A percentile compares a stretch with the other conserved stretches of the same genome.
Evolutionary conservation across 2,329 filamentous ascomycete species (phyloP).

Genomic region (Aspergillus fumigatiaffinis): DNA sequence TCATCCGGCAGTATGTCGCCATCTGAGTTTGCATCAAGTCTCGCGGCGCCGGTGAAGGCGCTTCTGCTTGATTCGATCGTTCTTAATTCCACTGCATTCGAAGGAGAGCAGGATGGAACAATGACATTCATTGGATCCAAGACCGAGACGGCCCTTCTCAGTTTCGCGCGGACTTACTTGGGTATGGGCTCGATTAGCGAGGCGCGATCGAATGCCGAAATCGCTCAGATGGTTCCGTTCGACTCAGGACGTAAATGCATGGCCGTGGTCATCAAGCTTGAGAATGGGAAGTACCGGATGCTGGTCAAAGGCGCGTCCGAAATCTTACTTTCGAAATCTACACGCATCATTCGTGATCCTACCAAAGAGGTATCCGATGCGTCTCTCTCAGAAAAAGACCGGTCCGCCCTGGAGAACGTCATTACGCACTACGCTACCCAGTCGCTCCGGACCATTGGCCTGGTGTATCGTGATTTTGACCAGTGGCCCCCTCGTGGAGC

Average conservation of each 20-base stretch:
- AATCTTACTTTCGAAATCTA: slow-evolving; percentile 45
- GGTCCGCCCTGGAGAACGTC: slow-evolving; percentile 57
- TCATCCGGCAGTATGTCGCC: slow-evolving; percentile 47
- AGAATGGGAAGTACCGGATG: slow-evolving; percentile 55
- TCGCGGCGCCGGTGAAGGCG: slow-evolving; percentile 51
- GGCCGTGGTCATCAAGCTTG: slow-evolving; percentile 58
- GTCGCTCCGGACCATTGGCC: slow-evolving; percentile 78
- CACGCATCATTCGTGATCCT: slow-evolving; percentile 55
- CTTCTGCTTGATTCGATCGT: slow-evolving; percentile 62
- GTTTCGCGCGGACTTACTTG: slow-evolving; percentile 63
- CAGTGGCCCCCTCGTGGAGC: slow-evolving; percentile 72
- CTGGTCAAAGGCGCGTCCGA: slow-evolving; percentile 53
- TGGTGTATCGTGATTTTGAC: slow-evolving; percentile 79
- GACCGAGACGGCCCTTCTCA: slow-evolving; percentile 71
- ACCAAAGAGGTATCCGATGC: slow-evolving; percentile 53
- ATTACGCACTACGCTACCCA: slow-evolving; percentile 75
- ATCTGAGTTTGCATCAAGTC: slow-evolving; percentile 51
- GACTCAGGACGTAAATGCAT: slow-evolving; percentile 68
- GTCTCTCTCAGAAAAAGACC: slow-evolving; percentile 55
- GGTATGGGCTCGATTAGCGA: slow-evolving; percentile 60
- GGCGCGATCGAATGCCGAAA: slow-evolving; percentile 59
- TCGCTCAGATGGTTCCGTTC: slow-evolving; percentile 54
- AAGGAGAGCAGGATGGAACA: slow-evolving; percentile 59
- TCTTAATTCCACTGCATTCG: slow-evolving; percentile 67
- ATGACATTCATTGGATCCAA: slow-evolving; percentile 68